Evolutionary conservation across 768 basidiomycete genomes (phyloP).

Genomic region (Pisolithus marmoratus): DNA sequence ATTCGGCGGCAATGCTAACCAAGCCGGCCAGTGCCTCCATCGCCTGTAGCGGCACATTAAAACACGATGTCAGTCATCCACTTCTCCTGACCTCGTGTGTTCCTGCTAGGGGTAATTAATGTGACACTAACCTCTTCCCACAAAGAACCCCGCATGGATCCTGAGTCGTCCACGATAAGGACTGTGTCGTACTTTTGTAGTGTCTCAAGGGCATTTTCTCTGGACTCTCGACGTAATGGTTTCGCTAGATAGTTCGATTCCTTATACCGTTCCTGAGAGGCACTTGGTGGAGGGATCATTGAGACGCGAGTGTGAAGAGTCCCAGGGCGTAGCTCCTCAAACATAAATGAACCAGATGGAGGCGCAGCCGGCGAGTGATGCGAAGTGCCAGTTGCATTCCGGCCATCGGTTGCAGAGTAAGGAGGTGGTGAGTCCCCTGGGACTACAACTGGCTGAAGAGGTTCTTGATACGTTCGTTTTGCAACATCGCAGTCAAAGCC

Average conservation of each 20-base stretch:
- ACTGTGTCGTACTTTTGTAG: constrained; percentile 50
- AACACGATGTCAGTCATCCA: neutral
- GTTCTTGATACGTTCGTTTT: neutral
- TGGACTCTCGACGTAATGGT: constrained; percentile 22
- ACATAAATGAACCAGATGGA: too few relatives aligned
- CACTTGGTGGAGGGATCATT: constrained; percentile 15
- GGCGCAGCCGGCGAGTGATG: too few relatives aligned
- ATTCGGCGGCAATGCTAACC: constrained; percentile 41
- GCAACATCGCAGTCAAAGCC: neutral
- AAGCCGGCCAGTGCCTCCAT: constrained; percentile 42
- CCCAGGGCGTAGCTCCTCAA: constrained; percentile 7
- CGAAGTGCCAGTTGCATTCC: neutral
- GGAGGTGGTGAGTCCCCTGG: constrained; percentile 16
- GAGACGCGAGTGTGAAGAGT: constrained; percentile 19
- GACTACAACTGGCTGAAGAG: neutral
- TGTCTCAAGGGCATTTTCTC: constrained; percentile 28
- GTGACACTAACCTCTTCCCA: constrained; percentile 44
- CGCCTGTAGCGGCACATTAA: constrained; percentile 27
- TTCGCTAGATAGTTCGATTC: constrained; percentile 20
- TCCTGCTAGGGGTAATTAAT: neutral
- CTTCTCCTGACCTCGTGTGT: neutral
- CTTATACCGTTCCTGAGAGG: constrained; percentile 11
- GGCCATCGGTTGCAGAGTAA: constrained; percentile 11
- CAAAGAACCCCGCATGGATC: constrained; percentile 42
- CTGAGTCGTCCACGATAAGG: constrained; percentile 56